Evolutionary conservation across 148 eudicot species (phyloP).

Genomic region (Pharnaceum exiguum): DNA sequence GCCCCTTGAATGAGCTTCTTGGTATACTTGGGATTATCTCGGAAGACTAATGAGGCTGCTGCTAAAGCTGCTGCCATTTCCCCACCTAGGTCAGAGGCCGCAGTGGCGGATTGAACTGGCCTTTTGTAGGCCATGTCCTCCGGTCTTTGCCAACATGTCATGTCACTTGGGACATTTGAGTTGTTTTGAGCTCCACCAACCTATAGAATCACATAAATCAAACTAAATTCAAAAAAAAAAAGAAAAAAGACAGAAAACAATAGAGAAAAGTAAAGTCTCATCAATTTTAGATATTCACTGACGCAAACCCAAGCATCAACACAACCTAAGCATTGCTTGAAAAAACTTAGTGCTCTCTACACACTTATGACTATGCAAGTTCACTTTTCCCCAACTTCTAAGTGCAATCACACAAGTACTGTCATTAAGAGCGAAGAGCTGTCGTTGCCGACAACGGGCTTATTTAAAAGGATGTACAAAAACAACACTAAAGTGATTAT

Average conservation of each 20-base stretch:
- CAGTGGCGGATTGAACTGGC: slow-evolving; percentile 30
- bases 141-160: slow-evolving; percentile 72
- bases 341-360: no score
- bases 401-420: no score
- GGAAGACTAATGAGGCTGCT: slow-evolving; percentile 73
- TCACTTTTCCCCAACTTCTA: no score
- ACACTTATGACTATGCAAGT: no score
- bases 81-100: slow-evolving; percentile 56
- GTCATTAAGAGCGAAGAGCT: no score
- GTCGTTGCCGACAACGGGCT: neutral
- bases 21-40: slow-evolving; percentile 40
- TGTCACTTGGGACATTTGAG: slow-evolving; percentile 40
- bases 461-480: neutral
- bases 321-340: no score
- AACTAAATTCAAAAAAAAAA: neutral
- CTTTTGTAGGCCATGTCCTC: slow-evolving; percentile 73
- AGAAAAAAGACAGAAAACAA: no score
- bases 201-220: slow-evolving; percentile 22
- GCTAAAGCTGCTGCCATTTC: slow-evolving; percentile 88
- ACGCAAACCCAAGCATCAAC: no score
- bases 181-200: slow-evolving; percentile 57
- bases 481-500: neutral
- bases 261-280: no score
- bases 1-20: slow-evolving; percentile 52
- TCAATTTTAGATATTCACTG: no score